A percentile compares a stretch with the other conserved stretches of the same genome.
phyloP scores from a whole-genome alignment of 2,329 filamentous ascomycete genomes.

The Cladosporium halotolerans region DNA sequence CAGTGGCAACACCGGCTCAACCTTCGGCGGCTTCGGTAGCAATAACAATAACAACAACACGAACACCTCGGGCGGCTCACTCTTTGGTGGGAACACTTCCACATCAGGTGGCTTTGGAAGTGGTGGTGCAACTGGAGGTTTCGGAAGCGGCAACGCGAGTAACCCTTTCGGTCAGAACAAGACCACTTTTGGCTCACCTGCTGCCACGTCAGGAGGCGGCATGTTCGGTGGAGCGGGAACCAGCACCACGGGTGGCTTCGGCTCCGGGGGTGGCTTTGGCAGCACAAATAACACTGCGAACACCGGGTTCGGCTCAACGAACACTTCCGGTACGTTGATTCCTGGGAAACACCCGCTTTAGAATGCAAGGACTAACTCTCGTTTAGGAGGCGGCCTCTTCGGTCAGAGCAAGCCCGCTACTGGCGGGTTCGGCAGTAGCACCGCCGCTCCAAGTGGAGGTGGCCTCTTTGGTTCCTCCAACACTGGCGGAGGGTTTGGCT shows the following conservation, averaged over 20 bases:
- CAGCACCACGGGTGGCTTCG: conserved; percentile 37
- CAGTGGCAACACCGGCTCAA: conserved; percentile 28
- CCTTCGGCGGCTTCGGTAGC: conserved; percentile 19
- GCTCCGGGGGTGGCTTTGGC: conserved; percentile 34
- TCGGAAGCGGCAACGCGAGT: conserved; percentile 17
- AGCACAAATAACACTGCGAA: conserved; percentile 16
- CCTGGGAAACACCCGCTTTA: too few relatives aligned
- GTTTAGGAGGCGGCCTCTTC: conserved; percentile 29
- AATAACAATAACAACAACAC: conserved; percentile 14
- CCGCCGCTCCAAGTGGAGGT: conserved; percentile 18
- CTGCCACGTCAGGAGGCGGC: conserved; percentile 30
- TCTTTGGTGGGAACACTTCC: conserved; percentile 24
- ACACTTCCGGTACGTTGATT: conserved; percentile 12
- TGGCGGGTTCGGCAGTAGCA: conserved; percentile 31
- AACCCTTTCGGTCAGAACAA: conserved; percentile 39
- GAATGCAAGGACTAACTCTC: conserved; percentile 26
- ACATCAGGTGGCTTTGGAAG: conserved; percentile 17
- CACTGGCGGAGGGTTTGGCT: conserved; percentile 18
- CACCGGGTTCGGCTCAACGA: conserved; percentile 34
- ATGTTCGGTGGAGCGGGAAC: conserved; percentile 36
- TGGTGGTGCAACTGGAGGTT: conserved; percentile 16
- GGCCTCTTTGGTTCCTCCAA: conserved; percentile 22
- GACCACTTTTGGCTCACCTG: conserved; percentile 45
- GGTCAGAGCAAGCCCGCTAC: conserved; percentile 30
- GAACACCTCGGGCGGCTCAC: conserved; percentile 25